Conservation (phyloP, 345 rosid species). For the Hirschfeldia incana region DNA sequence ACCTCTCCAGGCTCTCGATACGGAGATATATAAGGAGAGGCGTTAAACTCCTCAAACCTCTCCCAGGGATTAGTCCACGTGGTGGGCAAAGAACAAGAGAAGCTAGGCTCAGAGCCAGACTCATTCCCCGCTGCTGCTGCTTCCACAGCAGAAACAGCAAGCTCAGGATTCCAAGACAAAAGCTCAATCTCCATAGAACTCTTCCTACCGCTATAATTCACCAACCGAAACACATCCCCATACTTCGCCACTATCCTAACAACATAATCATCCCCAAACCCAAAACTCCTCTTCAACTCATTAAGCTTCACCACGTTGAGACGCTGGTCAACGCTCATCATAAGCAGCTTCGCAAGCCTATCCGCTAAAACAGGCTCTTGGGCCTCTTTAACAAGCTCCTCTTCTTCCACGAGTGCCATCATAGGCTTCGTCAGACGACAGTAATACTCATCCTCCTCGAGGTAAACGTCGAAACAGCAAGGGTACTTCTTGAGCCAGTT, state of each 20-base stretch:
- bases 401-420: slow-evolving; percentile 79
- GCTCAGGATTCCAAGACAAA: slow-evolving; percentile 63
- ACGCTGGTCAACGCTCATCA: slow-evolving; percentile 78
- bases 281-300: slow-evolving; percentile 71
- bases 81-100: slow-evolving; percentile 64
- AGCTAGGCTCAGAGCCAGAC: slow-evolving; percentile 54
- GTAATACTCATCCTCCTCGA: slow-evolving; percentile 61
- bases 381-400: slow-evolving; percentile 62
- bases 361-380: slow-evolving; percentile 63
- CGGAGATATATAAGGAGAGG: slow-evolving; percentile 75
- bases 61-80: slow-evolving; percentile 78
- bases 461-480: slow-evolving; percentile 74
- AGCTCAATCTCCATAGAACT: slow-evolving; percentile 95
- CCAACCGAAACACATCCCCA: slow-evolving; percentile 56
- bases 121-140: slow-evolving; percentile 53
- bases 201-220: slow-evolving; percentile 74
- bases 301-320: slow-evolving; percentile 73
- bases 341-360: slow-evolving; percentile 70
- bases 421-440: slow-evolving; percentile 69
- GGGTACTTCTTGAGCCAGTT: slow-evolving; percentile 96
- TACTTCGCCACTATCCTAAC: slow-evolving; percentile 72
- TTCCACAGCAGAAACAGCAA: slow-evolving; percentile 76
- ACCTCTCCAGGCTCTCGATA: slow-evolving; percentile 47
- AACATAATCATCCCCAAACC: slow-evolving; percentile 82
- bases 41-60: slow-evolving; percentile 71